Base-by-base conservation (phyloP, 2,329 filamentous ascomycete genomes). In the Fusarium sp. region DNA sequence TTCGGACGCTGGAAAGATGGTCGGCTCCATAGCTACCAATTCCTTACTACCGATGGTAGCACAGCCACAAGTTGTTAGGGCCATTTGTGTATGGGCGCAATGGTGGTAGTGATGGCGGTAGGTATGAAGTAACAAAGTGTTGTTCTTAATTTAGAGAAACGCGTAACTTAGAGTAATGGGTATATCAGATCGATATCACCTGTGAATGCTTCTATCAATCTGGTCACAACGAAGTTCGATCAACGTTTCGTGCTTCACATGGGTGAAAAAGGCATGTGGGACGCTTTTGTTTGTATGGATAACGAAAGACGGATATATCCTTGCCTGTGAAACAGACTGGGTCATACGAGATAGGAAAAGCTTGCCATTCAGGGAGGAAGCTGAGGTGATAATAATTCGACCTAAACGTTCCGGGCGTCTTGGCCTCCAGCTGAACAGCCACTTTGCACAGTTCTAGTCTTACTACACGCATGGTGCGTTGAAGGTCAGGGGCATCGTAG, bases 1-100 rank as follows among this genome's bases (percentile, higher is more conserved):
- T 18, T 74, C 72, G 11, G 71, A 74, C 26, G 58, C 58, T 19
- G 70, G 72, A 21, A 74, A 65, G 16, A 74, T 63, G 39, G 64
- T 62, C 10, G 70, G 45, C 44, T 74, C 50, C 48, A 72, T 37
- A 56, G 72, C 59, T 19, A 31, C 42, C 41, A 58, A 21, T 41
- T 53, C 45, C 26, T 58, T 67, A 41, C 51, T 31, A 3, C 39
- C 37, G 5, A 39, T 23, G 6, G 30, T 19, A n/a, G 44, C 19
- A 65, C 64, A 71, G 45, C 60, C 53, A 42, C 65, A 68, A 23
- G 18, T 6, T 18, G 50, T 30, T 55, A n/a, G 25, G 16, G 39
- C 14, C 68, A 71, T 71, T 37, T 37, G 18, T 34, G 52, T 61
- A 30, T 25, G 12, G 12, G 34, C 18, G n/a, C 34, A 5, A n/a